These are phyloP conservation scores for Discostella stelligera DNA, from an alignment of 352 stramenopile species.

Conservation along the genomic window DNA sequence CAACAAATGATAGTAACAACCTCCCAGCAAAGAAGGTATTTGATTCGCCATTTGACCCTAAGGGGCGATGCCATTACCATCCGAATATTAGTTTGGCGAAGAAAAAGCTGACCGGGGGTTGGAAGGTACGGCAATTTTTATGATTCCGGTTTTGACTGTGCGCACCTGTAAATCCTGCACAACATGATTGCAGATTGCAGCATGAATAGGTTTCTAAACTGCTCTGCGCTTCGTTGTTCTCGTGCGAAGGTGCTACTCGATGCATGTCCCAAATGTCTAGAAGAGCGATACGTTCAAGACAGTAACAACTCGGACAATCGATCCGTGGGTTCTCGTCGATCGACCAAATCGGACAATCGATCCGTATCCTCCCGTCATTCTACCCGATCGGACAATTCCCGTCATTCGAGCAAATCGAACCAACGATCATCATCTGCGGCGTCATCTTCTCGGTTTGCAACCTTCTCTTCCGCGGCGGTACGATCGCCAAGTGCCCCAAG, in stretches of 20 bases:
- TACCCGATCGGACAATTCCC: background rate
- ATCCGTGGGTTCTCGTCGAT: constrained; percentile 15
- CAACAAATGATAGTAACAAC: background rate
- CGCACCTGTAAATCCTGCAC: background rate
- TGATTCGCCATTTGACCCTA: constrained; percentile 44
- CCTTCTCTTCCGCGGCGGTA: background rate
- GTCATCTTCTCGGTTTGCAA: too few relatives aligned
- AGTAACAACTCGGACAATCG: constrained; percentile 8
- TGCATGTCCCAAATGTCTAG: constrained; percentile 40
- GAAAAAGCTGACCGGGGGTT: constrained; percentile 50
- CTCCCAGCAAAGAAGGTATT: constrained; percentile 17
- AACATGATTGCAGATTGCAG: background rate
- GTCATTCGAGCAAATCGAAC: background rate
- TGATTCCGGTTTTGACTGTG: background rate
- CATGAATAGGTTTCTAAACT: background rate
- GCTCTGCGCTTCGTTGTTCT: background rate
- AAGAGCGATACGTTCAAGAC: constrained; percentile 26
- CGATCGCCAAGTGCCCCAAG: background rate
- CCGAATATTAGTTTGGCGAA: constrained; percentile 37
- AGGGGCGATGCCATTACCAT: constrained; percentile 51
- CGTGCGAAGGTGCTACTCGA: constrained; percentile 20
- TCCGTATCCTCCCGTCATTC: constrained; percentile 31
- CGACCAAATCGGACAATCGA: constrained; percentile 17
- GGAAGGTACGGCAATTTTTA: constrained; percentile 25
- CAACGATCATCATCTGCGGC: background rate